These are phyloP conservation scores for Septoria petroselini DNA, from an alignment of 2,329 filamentous ascomycete species.

Conservation along the genomic window DNA sequence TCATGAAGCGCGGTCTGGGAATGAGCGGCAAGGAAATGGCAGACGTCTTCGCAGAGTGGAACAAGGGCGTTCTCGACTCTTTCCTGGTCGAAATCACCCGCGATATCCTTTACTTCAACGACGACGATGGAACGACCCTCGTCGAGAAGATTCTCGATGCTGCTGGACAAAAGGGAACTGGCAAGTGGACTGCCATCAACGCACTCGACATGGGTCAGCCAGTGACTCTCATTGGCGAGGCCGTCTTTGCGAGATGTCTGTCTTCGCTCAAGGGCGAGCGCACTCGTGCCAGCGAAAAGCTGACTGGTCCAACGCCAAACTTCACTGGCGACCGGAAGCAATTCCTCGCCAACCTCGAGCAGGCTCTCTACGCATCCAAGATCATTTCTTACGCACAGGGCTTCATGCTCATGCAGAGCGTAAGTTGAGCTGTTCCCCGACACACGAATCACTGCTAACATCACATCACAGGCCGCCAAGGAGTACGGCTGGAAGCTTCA, in stretches of 20 bases:
- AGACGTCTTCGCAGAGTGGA: constrained; percentile 92
- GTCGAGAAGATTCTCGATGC: constrained; percentile 99
- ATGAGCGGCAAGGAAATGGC: constrained; percentile 91
- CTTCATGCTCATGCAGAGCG: constrained; percentile 99
- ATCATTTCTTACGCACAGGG: constrained; percentile 99
- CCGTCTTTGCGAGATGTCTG: constrained; percentile 91
- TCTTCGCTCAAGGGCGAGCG: constrained; percentile 94
- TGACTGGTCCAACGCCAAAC: constrained; percentile 71
- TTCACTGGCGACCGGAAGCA: constrained; percentile 89
- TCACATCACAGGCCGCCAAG: constrained; percentile 70
- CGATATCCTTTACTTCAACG: constrained; percentile 97
- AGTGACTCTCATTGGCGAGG: constrained; percentile 95
- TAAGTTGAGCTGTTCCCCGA: constrained; percentile 46
- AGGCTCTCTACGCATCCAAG: constrained; percentile 98
- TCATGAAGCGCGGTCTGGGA: constrained; percentile 97
- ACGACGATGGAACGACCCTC: constrained; percentile 84
- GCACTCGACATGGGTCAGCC: constrained; percentile 97
- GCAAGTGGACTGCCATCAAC: constrained; percentile 99
- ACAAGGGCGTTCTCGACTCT: constrained; percentile 96
- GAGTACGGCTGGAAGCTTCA: constrained; percentile 98
- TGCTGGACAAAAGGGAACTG: constrained; percentile 98
- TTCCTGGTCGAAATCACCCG: constrained; percentile 99
- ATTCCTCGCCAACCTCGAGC: constrained; percentile 96
- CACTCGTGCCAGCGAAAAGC: constrained; percentile 71
- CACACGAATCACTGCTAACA: constrained; percentile 14